phyloP scores from a whole-genome alignment of 345 rosid species.

The Boechera stricta region DNA sequence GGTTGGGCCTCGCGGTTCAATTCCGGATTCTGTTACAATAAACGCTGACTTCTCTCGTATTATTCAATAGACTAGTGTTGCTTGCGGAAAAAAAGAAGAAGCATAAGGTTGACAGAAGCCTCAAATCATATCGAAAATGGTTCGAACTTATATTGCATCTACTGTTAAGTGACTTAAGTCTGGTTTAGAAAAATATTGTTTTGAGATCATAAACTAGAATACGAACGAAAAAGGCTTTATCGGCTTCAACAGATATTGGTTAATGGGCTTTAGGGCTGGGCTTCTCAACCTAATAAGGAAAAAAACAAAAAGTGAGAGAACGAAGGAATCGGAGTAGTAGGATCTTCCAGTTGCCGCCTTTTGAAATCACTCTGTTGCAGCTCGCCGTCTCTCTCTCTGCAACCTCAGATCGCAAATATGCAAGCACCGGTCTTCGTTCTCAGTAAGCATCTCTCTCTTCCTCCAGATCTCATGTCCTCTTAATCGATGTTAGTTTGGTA shows the following conservation, averaged over 20 bases:
- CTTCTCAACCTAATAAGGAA: conserved; percentile 2
- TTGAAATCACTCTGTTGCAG: conserved; percentile 3
- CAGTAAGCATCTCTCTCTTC: conserved; percentile 50
- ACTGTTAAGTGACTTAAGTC: no score
- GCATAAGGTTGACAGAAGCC: no score
- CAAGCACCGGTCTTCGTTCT: conserved; percentile 82
- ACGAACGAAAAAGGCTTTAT: no score
- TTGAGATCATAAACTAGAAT: no score
- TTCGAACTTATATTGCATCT: no score
- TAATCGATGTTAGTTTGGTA: background rate
- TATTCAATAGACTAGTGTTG: no score
- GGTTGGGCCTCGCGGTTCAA: no score
- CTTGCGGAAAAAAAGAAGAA: no score
- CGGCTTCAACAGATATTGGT: background rate
- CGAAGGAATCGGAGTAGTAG: background rate
- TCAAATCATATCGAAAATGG: no score
- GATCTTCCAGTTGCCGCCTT: conserved; percentile 22
- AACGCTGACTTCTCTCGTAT: no score
- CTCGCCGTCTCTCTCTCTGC: background rate
- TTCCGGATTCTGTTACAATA: no score
- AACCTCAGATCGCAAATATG: conserved; percentile 47
- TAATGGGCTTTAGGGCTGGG: background rate
- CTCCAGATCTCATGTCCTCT: conserved; percentile 1
- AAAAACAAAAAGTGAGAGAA: background rate
- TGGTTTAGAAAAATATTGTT: no score